Evolutionary conservation across 495 filamentous ascomycete species (phyloP).

Genomic region (Aspergillus carlsbadensis): DNA sequence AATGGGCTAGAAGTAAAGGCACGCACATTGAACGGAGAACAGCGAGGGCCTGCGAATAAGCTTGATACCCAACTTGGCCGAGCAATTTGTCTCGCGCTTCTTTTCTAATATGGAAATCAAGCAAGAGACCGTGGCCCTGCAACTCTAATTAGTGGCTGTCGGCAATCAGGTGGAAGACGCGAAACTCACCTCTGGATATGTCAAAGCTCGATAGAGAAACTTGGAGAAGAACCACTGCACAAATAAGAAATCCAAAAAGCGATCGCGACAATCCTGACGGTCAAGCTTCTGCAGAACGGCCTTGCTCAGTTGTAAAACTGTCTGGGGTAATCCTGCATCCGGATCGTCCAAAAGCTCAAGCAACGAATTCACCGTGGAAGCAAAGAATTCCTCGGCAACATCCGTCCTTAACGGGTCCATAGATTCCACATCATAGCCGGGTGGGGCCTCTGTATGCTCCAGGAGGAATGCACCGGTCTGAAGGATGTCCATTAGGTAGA

Average conservation of each 20-base stretch:
- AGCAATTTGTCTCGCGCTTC: slow-evolving; percentile 87
- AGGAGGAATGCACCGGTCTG: slow-evolving; percentile 89
- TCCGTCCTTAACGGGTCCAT: slow-evolving; percentile 71
- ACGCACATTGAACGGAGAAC: slow-evolving; percentile 50
- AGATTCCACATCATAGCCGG: slow-evolving; percentile 43
- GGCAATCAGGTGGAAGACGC: neutral
- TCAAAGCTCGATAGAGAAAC: slow-evolving; percentile 79
- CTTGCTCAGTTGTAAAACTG: slow-evolving; percentile 76
- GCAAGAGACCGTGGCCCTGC: slow-evolving; percentile 80
- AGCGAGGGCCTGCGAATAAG: slow-evolving; percentile 67
- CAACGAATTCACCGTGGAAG: slow-evolving; percentile 74
- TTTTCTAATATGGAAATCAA: slow-evolving; percentile 87
- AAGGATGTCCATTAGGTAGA: slow-evolving; percentile 88
- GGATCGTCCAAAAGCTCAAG: slow-evolving; percentile 80
- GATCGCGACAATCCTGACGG: slow-evolving; percentile 63
- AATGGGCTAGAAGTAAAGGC: slow-evolving; percentile 1
- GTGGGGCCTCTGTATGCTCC: slow-evolving; percentile 66
- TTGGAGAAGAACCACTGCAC: slow-evolving; percentile 90
- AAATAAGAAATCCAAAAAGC: slow-evolving; percentile 75
- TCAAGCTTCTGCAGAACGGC: slow-evolving; percentile 78
- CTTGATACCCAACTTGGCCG: slow-evolving; percentile 73
- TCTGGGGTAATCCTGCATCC: slow-evolving; percentile 79
- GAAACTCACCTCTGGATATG: slow-evolving; percentile 76
- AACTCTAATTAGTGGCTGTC: neutral
- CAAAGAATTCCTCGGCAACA: slow-evolving; percentile 87